Conservation (phyloP, 805 yeast genomes). For the Ogataea dorogensis region DNA sequence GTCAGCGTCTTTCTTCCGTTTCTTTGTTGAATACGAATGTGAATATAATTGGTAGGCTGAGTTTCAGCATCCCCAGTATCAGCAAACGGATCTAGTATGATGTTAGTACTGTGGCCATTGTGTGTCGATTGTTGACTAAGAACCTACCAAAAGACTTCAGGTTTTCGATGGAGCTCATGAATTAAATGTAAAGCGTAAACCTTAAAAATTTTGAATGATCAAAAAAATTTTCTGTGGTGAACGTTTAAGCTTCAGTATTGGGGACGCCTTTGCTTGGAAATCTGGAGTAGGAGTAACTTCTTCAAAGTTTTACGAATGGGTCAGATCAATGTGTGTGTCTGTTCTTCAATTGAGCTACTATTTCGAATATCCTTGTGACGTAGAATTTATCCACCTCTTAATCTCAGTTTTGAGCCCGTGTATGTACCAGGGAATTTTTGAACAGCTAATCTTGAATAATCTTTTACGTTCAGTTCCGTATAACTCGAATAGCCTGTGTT, state of each 20-base stretch:
- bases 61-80: constrained; percentile 99
- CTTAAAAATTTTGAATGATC: not conserved
- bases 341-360: too few relatives aligned
- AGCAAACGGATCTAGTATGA: constrained; percentile 84
- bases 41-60: constrained; percentile 92
- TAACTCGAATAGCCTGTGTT: too few relatives aligned
- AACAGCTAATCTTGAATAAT: constrained; percentile 1
- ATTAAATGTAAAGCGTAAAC: constrained; percentile 15
- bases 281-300: too few relatives aligned
- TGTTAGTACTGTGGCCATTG: constrained; percentile 2
- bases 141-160: constrained; percentile 67
- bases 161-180: constrained; percentile 90
- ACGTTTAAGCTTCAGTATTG: too few relatives aligned
- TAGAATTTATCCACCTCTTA: too few relatives aligned
- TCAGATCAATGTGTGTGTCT: too few relatives aligned
- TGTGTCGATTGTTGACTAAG: not conserved
- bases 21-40: constrained; percentile 98
- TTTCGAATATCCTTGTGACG: too few relatives aligned
- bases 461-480: too few relatives aligned
- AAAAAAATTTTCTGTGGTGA: constrained; percentile 3
- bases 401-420: constrained; percentile 5
- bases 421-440: not conserved
- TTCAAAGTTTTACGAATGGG: too few relatives aligned
- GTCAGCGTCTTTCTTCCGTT: constrained; percentile 98
- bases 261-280: too few relatives aligned